Conservation (phyloP, 2,329 filamentous ascomycete genomes). For the Elsinoe perseae region DNA sequence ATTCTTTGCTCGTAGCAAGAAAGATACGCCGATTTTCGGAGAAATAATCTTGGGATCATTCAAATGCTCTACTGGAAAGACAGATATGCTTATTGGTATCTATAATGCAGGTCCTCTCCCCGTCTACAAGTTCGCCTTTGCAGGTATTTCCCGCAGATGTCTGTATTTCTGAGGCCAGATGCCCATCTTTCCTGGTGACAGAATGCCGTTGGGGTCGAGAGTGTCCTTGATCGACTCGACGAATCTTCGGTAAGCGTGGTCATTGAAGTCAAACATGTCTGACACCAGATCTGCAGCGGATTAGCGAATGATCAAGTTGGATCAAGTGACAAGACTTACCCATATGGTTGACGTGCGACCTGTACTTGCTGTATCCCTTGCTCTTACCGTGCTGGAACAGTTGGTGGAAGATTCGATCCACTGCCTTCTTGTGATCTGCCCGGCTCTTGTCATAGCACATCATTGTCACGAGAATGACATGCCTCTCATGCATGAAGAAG, state of each 20-base stretch:
- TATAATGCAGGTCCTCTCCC: neutral
- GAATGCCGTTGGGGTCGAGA: constrained; percentile 35
- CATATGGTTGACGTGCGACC: constrained; percentile 13
- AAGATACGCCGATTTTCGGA: too few species aligned
- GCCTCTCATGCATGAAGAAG: constrained; percentile 9
- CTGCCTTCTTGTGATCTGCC: constrained; percentile 5
- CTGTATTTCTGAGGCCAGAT: constrained; percentile 8
- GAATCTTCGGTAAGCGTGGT: constrained; percentile 37
- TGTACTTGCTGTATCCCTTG: constrained; percentile 5
- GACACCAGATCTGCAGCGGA: constrained; percentile 3
- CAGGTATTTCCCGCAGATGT: constrained; percentile 2
- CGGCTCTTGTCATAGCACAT: constrained; percentile 8
- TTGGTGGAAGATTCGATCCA: constrained; percentile 1
- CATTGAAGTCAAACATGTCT: constrained; percentile 39
- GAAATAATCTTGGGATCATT: neutral
- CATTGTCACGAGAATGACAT: constrained; percentile 7
- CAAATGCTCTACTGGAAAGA: neutral
- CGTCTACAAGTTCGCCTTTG: constrained; percentile 6
- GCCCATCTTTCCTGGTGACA: constrained; percentile 20
- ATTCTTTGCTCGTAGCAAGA: too few species aligned
- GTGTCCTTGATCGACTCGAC: constrained; percentile 41
- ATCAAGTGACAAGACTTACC: neutral
- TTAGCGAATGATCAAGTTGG: neutral
- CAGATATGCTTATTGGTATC: neutral
- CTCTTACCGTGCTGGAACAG: constrained; percentile 5